Evolutionary conservation across 345 rosid species (phyloP).

Genomic region (Citrus hindsii): DNA sequence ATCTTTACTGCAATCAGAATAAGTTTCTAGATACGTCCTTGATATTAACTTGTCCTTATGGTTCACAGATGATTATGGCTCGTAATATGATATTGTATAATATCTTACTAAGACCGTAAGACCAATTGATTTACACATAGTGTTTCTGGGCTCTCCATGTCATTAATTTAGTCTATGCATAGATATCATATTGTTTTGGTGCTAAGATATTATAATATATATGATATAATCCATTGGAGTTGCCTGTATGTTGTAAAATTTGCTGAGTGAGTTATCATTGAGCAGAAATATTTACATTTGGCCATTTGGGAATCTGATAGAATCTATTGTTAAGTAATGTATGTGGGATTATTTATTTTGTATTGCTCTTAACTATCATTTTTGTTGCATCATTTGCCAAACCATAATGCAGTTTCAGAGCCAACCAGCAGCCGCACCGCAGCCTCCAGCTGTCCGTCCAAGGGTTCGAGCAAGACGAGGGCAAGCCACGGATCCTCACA

Average conservation of each 20-base stretch:
- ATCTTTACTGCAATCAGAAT: too few relatives aligned
- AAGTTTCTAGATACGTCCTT: too few relatives aligned
- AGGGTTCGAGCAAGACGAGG: slow-evolving; percentile 68
- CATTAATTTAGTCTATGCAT: not conserved
- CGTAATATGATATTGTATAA: too few relatives aligned
- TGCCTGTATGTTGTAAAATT: too few relatives aligned
- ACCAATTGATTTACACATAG: too few relatives aligned
- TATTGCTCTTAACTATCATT: not conserved
- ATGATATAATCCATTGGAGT: too few relatives aligned
- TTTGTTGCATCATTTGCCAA: not conserved
- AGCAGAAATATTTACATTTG: not conserved
- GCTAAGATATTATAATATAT: too few relatives aligned
- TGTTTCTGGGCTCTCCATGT: not conserved
- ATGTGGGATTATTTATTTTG: not conserved
- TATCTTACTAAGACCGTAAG: too few relatives aligned
- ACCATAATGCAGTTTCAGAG: slow-evolving; percentile 26
- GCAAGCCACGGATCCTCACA: slow-evolving; percentile 67
- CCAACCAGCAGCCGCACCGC: slow-evolving; percentile 35
- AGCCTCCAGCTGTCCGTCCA: slow-evolving; percentile 49
- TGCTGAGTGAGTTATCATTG: too few relatives aligned
- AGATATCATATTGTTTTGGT: too few relatives aligned
- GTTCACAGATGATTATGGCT: too few relatives aligned
- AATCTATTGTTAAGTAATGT: not conserved
- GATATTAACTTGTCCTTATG: too few relatives aligned
- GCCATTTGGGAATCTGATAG: not conserved